These are phyloP conservation scores for Fraxinus ornus DNA, from an alignment of 305 asterid species.

Conservation along the genomic window DNA sequence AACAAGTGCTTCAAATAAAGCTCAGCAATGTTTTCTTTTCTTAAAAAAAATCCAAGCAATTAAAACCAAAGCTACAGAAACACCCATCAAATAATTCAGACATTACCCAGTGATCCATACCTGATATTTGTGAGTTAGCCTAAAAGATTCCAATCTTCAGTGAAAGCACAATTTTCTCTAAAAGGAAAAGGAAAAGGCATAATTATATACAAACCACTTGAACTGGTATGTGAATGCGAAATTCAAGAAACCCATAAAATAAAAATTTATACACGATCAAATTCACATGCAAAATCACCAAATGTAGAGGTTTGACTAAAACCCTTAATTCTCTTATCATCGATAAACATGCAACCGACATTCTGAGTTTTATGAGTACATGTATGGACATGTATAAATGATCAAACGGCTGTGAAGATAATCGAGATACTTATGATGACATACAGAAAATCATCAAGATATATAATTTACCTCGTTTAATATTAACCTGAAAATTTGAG, in stretches of 20 bases:
- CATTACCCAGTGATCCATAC: conserved; percentile 1
- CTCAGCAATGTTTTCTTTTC: not conserved
- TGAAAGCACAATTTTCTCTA: not conserved
- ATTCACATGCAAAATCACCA: conserved; percentile 33
- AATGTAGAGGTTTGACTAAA: conserved; percentile 24
- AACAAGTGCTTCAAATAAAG: conserved; percentile 6
- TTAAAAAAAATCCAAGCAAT: not conserved
- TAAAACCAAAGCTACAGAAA: conserved; percentile 12
- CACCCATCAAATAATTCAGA: conserved; percentile 5
- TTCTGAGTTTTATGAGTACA: conserved; percentile 13
- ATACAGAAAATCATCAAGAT: conserved; percentile 11
- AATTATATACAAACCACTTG: conserved; percentile 12
- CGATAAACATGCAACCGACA: conserved; percentile 32
- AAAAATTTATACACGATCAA: conserved; percentile 19
- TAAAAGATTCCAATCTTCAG: conserved; percentile 1
- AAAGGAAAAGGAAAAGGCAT: conserved; percentile 2
- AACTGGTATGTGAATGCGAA: conserved; percentile 8
- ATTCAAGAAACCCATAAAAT: not conserved
- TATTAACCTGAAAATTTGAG: conserved; percentile 15
- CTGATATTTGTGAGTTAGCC: not conserved
- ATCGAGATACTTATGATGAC: not conserved
- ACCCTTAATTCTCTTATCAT: conserved; percentile 26
- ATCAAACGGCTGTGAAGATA: conserved; percentile 16
- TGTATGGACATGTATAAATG: not conserved
- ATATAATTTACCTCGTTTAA: conserved; percentile 21